Base-by-base conservation (phyloP, 768 basidiomycete genomes). In the Fomitopsis pulvina region DNA sequence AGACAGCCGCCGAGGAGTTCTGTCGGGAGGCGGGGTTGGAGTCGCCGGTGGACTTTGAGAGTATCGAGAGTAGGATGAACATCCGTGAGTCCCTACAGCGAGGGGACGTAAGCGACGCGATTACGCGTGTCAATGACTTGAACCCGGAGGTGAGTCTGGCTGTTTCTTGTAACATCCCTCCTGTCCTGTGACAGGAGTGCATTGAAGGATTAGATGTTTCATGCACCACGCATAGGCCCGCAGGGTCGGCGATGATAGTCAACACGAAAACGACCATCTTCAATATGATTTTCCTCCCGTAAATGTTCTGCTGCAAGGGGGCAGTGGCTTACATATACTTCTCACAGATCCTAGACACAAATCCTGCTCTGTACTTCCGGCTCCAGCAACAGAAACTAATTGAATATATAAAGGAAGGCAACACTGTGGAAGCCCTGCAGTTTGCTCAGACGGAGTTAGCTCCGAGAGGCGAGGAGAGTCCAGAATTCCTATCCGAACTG, bases 201-300 rank as follows among this genome's bases (percentile, higher is more conserved):
- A 49, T 63, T 66, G 71, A 67, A 89, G 73, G 92, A 95, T 95
- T 93, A 85, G 72, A 91, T 60, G 62, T 80, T 85, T 87, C 91
- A 96, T 96, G 94, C 93, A 96, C 94, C 93, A 95, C 92, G 85
- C 93, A 80, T 76, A 96, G 83, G 72, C 83, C 76, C 70, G 66
- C 49, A 66, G 72, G 80, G 87, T 80, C 85, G 76, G 71, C 92
- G 92, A 89, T 85, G 93, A 94, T 67, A 81, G 61, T 66, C 59
- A 72, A 79, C 68, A 78, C 75, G 75, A 81, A 85, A 85, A 85
- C 86, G 90, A 88, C 87, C 89, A 88, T 91, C 87, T 91, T 91
- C 85, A 90, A 90, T 86, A 91, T 92, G 88, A 91, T 70, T 58
- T 56, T 60, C 59, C 58, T 59, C 14, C 63, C 57, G 46, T 51